These are phyloP conservation scores for Alternaria dauci DNA, from an alignment of 2,329 filamentous ascomycete genomes.

Conservation along the genomic window DNA sequence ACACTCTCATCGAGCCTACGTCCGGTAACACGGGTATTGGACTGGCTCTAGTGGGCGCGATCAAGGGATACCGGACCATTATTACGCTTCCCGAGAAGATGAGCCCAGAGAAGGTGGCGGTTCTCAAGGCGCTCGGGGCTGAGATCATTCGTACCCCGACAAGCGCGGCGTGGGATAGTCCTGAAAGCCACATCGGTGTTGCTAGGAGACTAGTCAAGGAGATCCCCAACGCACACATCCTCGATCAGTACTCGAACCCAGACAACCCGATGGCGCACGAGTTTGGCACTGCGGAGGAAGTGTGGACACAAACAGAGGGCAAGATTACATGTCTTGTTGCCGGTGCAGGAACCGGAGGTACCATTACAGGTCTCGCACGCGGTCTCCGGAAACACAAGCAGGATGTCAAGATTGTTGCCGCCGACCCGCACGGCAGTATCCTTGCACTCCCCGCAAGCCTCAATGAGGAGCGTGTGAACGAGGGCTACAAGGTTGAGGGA, in stretches of 20 bases:
- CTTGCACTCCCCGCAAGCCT: slow-evolving; percentile 81
- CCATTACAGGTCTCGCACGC: slow-evolving; percentile 86
- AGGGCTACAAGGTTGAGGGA: slow-evolving; percentile 95
- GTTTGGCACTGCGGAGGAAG: slow-evolving; percentile 92
- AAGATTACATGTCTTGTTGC: slow-evolving; percentile 85
- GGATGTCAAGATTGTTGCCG: slow-evolving; percentile 86
- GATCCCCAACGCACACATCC: slow-evolving; percentile 94
- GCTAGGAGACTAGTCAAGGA: slow-evolving; percentile 90
- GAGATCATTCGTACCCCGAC: slow-evolving; percentile 98
- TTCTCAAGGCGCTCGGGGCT: slow-evolving; percentile 89
- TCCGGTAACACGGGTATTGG: slow-evolving; percentile 99
- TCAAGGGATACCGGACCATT: slow-evolving; percentile 98
- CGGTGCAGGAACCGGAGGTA: slow-evolving; percentile 93
- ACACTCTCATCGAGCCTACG: slow-evolving; percentile 97
- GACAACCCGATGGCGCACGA: slow-evolving; percentile 96
- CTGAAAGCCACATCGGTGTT: slow-evolving; percentile 97
- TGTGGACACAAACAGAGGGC: slow-evolving; percentile 89
- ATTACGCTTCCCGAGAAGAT: slow-evolving; percentile 99
- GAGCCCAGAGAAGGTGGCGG: slow-evolving; percentile 97
- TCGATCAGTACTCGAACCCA: slow-evolving; percentile 92
- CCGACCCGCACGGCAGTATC: slow-evolving; percentile 91
- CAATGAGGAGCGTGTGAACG: slow-evolving; percentile 82
- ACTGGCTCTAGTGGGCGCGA: slow-evolving; percentile 88
- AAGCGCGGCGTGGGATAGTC: slow-evolving; percentile 91
- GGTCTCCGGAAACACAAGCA: slow-evolving; percentile 88